phyloP scores from a whole-genome alignment of 768 basidiomycete species.

The Leucosporidium yakuticum region DNA sequence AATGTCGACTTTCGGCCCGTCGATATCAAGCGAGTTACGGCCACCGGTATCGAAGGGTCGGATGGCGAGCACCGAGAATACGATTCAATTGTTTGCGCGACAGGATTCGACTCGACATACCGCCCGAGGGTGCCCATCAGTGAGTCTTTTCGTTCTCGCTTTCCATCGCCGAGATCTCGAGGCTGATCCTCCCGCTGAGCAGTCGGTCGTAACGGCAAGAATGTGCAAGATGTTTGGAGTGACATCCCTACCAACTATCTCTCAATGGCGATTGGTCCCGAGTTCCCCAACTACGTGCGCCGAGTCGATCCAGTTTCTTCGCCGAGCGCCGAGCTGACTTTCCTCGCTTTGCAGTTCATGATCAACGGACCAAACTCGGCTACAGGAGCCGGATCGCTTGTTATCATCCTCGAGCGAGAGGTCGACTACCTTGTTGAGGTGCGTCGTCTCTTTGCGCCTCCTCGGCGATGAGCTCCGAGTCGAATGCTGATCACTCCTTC shows the following conservation, averaged over 20 bases:
- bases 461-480: too few relatives aligned
- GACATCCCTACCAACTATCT: constrained; percentile 59
- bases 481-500: too few relatives aligned
- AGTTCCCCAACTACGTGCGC: constrained; percentile 56
- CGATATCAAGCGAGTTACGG: constrained; percentile 52
- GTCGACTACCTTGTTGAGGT: constrained; percentile 53
- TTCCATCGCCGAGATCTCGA: too few relatives aligned
- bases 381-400: constrained; percentile 55
- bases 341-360: constrained; percentile 28
- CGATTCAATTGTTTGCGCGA: constrained; percentile 61
- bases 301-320: too few relatives aligned
- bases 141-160: not conserved
- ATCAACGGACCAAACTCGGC: constrained; percentile 53
- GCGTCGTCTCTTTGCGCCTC: too few relatives aligned
- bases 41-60: constrained; percentile 54
- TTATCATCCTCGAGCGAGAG: constrained; percentile 55
- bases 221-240: constrained; percentile 53
- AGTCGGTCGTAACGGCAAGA: constrained; percentile 53
- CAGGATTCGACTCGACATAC: constrained; percentile 38
- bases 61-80: constrained; percentile 56
- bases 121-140: constrained; percentile 31
- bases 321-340: too few relatives aligned
- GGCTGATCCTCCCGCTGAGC: constrained; percentile 48
- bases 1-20: constrained; percentile 46
- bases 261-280: constrained; percentile 52